A percentile compares a stretch with the other conserved stretches of the same genome.
Evolutionary conservation across 306 rosid species (phyloP).

Genomic region (Quercus suber): DNA sequence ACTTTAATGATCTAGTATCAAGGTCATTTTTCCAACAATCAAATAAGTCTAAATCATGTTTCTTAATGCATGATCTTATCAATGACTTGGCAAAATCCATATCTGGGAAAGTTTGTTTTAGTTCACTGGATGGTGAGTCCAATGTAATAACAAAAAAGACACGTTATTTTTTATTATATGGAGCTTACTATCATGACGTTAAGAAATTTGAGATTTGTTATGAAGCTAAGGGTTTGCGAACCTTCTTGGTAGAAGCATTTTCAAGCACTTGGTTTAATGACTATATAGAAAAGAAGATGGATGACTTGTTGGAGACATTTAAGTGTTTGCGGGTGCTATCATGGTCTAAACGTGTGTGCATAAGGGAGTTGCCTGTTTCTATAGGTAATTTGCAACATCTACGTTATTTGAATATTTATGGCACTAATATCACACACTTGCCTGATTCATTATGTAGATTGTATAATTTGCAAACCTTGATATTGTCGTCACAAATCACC

Average conservation of each 20-base stretch:
- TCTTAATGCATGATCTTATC: no score
- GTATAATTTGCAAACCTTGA: slow-evolving; percentile 40
- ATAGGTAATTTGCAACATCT: slow-evolving; percentile 29
- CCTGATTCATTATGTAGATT: slow-evolving; percentile 28
- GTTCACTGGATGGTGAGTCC: no score
- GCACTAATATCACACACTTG: slow-evolving; percentile 11
- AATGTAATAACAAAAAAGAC: no score
- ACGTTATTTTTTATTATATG: no score
- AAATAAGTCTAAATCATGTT: no score
- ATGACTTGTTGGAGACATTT: slow-evolving; percentile 23
- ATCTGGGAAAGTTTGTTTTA: no score
- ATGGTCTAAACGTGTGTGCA: background rate
- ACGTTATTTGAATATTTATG: slow-evolving; percentile 30
- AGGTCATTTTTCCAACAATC: no score
- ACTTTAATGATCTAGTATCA: slow-evolving; percentile 14
- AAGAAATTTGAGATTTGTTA: slow-evolving; percentile 14
- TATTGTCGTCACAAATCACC: slow-evolving; percentile 22
- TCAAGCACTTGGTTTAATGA: background rate
- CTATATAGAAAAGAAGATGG: slow-evolving; percentile 15
- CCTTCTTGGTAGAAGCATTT: slow-evolving; percentile 23
- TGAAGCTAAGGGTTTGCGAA: slow-evolving; percentile 28
- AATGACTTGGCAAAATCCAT: no score
- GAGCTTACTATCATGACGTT: background rate
- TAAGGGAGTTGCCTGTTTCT: slow-evolving; percentile 14
- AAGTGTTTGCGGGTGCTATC: slow-evolving; percentile 32